These are phyloP conservation scores for Fusarium miscanthi DNA, from an alignment of 2,329 filamentous ascomycete genomes.

Conservation along the genomic window DNA sequence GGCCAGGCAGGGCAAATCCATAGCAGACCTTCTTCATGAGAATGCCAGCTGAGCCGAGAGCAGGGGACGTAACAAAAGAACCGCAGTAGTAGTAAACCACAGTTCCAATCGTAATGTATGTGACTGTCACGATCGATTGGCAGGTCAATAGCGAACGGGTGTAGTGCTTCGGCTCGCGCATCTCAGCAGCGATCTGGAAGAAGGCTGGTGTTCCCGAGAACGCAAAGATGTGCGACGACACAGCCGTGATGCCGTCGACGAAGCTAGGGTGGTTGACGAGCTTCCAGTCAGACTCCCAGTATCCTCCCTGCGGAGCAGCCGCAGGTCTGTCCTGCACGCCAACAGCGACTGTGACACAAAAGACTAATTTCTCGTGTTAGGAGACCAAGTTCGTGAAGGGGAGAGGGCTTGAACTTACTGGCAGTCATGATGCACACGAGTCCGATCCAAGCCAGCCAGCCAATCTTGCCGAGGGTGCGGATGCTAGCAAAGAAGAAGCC, in stretches of 20 bases:
- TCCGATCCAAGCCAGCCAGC: constrained; percentile 50
- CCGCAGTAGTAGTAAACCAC: constrained; percentile 61
- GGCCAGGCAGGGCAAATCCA: constrained; percentile 48
- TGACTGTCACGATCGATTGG: constrained; percentile 45
- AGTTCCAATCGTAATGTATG: constrained; percentile 48
- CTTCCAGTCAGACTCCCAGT: constrained; percentile 48
- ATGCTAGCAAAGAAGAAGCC: constrained; percentile 49
- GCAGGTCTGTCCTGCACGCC: constrained; percentile 32
- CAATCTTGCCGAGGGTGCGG: constrained; percentile 48
- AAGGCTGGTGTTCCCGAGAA: constrained; percentile 52
- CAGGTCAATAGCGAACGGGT: constrained; percentile 33
- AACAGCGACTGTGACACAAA: constrained; percentile 30
- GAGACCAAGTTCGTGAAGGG: no score
- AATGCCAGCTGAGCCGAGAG: constrained; percentile 57
- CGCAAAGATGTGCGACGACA: constrained; percentile 51
- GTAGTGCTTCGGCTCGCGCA: constrained; percentile 46
- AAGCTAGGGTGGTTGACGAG: constrained; percentile 48
- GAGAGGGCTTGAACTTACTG: constrained; percentile 12
- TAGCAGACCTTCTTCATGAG: constrained; percentile 58
- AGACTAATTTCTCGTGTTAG: constrained; percentile 6
- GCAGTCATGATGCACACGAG: constrained; percentile 29
- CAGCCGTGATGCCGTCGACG: constrained; percentile 46
- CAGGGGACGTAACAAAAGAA: constrained; percentile 58
- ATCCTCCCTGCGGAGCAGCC: constrained; percentile 19
- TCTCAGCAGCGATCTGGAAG: constrained; percentile 48